Evolutionary conservation across 345 rosid genomes (phyloP), one percentile per base, ranked within the genome.

Genomic region (Mercurialis annua): DNA sequence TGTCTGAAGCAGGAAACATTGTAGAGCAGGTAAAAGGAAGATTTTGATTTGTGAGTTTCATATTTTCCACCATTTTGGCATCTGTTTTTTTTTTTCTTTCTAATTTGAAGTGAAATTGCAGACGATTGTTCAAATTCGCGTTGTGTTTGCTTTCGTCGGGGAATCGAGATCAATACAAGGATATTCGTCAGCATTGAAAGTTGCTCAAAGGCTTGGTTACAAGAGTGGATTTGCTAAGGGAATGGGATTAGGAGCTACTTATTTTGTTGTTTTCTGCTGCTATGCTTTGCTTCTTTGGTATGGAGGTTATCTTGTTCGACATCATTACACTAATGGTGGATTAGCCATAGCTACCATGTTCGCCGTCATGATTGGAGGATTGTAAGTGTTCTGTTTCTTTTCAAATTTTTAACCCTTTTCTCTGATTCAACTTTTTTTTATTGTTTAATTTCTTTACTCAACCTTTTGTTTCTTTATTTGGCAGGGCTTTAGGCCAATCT

Each of bases 271-370:
- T 62, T 93, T 93, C 72, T 93, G 97, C 64, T 90, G 84, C 62
- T 93, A 93, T 49, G 98, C 97, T 9, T 88, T 93, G 40, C 90
- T 93, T 65, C 90, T 93, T 33, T 93, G 97, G 98, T 93, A 93
- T 67, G 97, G 98, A 8, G 98, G 97, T 18, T 89, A 85, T 48
- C 92, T 93, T 24, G 96, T 90, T 59, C 82, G 98, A 40, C 97
- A 93, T 58, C 97, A 85, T 83, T 84, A 79, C 67, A 93, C 98
- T 59, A 89, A 90, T 72, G 97, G 97, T 68, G 97, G 97, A 47
- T 96, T 93, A 26, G 97, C 98, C 6, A 89, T 93, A 34, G 81
- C 98, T 40, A 93, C 98, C 62, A 93, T 93, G 98, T 93, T 93
- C 67, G 92, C 96, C 1, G 97, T 90, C 51, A 93, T 93, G 97